Base-by-base conservation (phyloP, 2,329 filamentous ascomycete species). In the Ophiostoma montium region DNA sequence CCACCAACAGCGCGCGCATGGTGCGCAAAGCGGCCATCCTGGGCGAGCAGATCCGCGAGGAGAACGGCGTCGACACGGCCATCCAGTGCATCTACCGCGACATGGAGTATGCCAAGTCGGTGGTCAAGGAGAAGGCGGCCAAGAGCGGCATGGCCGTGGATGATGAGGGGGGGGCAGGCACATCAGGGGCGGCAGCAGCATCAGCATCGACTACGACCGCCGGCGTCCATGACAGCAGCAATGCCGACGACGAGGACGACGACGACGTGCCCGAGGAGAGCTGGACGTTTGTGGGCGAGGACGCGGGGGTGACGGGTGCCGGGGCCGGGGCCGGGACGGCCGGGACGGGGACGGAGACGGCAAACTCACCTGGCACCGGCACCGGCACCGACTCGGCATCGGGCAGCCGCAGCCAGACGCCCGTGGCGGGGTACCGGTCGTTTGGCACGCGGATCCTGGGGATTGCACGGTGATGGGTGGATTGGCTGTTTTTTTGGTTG, bases 71-170 rank as follows among this genome's bases (percentile, higher is more conserved):
- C n/a, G 80, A 83, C 44, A 84, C 75, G 5, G 92, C 90, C 6
- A 92, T 96, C 54, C 86, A 95, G 63, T 85, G 80, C 52, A 86
- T 98, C 50, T 98, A 96, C 62, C 84, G 92, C 38, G 90, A 96
- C 62, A 74, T 96, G 50, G 92, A 96, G 61, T 95, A 95, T 59
- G 89, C 92, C 35, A 85, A 78, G 63, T 83, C 82, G 15, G 71
- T 96, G 41, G 84, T 95, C 62, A 85, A 84, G 63, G 76, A 70
- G 50, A 77, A 76, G 62, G 65, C 68, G 2, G 69, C 68, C 54
- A 76, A 75, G 63, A 19, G 27, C 46, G n/a, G n/a, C n/a, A n/a
- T n/a, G n/a, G n/a, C n/a, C n/a, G n/a, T n/a, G n/a, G n/a, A n/a
- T n/a, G n/a, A n/a, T n/a, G n/a, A n/a, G n/a, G n/a, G n/a, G n/a